These are phyloP conservation scores for Ustilago sp. DNA, from an alignment of 1,284 basidiomycete genomes.

Conservation along the genomic window DNA sequence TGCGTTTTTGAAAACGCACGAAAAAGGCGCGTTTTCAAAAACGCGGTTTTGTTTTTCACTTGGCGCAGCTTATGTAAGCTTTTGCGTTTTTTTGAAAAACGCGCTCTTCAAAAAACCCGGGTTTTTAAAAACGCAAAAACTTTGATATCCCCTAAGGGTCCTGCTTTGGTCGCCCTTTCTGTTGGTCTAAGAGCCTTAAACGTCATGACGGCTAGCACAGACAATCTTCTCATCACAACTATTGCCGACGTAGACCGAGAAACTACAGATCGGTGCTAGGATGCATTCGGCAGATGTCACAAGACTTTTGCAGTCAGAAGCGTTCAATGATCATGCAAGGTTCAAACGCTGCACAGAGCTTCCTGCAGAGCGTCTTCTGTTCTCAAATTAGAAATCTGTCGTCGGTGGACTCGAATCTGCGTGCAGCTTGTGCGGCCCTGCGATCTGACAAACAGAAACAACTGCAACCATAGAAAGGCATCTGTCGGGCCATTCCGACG, in stretches of 20 bases:
- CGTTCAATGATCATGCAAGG: background rate
- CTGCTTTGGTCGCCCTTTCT: background rate
- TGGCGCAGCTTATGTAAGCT: too few species aligned
- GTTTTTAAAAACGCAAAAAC: too few species aligned
- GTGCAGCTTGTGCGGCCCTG: background rate
- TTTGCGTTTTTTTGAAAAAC: too few species aligned
- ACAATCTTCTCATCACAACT: background rate
- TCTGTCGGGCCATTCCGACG: too few species aligned
- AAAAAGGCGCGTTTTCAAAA: too few species aligned
- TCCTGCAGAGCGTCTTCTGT: background rate
- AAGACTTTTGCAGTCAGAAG: too few species aligned
- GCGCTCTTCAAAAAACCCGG: too few species aligned
- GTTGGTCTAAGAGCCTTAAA: background rate
- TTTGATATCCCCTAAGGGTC: background rate
- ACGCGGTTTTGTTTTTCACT: too few species aligned
- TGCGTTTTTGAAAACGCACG: too few species aligned
- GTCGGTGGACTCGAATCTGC: background rate
- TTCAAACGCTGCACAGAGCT: background rate
- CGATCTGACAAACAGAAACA: constrained; percentile 1
- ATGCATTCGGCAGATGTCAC: too few species aligned
- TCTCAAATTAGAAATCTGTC: background rate
- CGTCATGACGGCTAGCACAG: background rate
- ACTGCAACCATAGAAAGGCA: too few species aligned
- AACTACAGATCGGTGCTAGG: background rate
- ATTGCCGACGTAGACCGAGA: background rate